phyloP scores from a whole-genome alignment of 2,329 filamentous ascomycete genomes.

The Fusarium liriodendri region DNA sequence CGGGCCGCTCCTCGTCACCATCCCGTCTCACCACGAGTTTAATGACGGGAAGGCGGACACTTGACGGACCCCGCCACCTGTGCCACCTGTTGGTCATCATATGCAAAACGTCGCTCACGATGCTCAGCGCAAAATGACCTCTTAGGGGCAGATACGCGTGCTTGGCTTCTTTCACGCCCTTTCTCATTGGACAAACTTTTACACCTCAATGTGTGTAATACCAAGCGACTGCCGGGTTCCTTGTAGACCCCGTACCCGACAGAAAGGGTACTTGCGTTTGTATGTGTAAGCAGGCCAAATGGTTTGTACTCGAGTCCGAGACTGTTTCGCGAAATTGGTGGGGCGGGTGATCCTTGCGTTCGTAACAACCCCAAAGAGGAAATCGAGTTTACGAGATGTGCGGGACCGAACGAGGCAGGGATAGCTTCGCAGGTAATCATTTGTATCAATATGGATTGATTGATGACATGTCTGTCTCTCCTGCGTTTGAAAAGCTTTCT shows the following conservation, averaged over 20 bases:
- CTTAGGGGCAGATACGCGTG: background rate
- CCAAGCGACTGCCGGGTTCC: background rate
- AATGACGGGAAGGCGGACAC: background rate
- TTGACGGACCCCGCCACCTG: background rate
- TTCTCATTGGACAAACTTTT: background rate
- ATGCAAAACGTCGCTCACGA: background rate
- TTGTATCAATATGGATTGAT: background rate
- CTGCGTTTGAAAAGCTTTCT: background rate
- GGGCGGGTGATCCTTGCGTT: background rate
- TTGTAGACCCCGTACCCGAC: background rate
- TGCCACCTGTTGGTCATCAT: background rate
- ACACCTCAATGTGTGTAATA: background rate
- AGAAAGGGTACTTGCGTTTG: background rate
- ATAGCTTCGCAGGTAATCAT: background rate
- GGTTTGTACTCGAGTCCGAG: background rate
- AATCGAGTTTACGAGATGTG: background rate
- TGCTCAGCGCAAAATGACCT: background rate
- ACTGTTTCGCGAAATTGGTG: background rate
- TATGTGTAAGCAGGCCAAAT: background rate
- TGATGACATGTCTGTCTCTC: background rate
- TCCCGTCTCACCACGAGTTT: background rate
- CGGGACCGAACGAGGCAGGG: background rate
- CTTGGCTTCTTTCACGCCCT: background rate
- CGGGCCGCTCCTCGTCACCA: background rate
- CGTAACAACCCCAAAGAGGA: background rate